A percentile compares a stretch with the other conserved stretches of the same genome.
These are phyloP conservation scores for Coemansia sp. DNA, from an alignment of 192 early-diverging fungal genomes.

Conservation along the genomic window DNA sequence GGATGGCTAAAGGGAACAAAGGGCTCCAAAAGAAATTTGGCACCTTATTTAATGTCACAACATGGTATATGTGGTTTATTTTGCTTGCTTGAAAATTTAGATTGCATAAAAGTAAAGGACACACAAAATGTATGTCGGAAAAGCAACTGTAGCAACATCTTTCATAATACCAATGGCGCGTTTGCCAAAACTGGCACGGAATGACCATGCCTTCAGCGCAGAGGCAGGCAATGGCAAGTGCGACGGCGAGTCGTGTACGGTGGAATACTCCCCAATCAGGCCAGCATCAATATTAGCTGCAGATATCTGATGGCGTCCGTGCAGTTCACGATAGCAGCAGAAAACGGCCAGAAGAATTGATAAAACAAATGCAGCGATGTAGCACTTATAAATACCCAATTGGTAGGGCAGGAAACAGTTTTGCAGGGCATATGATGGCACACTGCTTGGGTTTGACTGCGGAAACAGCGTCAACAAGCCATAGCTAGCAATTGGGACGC, in stretches of 20 bases:
- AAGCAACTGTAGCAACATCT: slow-evolving; percentile 15
- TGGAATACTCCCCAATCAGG: no score
- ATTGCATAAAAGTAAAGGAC: slow-evolving; percentile 14
- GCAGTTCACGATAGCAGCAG: slow-evolving; percentile 6
- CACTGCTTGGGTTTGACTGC: neutral
- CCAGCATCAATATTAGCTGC: neutral
- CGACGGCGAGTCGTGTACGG: neutral
- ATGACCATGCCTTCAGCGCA: neutral
- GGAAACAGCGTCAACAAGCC: slow-evolving; percentile 53
- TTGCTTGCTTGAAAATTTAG: no score
- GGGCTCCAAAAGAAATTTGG: no score
- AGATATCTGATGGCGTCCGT: neutral
- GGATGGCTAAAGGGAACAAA: no score
- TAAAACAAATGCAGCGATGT: slow-evolving; percentile 8
- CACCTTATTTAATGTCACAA: no score
- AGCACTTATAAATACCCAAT: slow-evolving; percentile 57
- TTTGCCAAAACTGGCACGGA: neutral
- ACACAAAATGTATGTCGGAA: slow-evolving; percentile 8
- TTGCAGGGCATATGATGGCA: slow-evolving; percentile 35
- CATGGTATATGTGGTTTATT: no score
- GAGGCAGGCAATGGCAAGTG: neutral
- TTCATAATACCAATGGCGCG: slow-evolving; percentile 2
- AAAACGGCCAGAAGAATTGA: slow-evolving; percentile 9
- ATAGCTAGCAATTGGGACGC: slow-evolving; percentile 57
- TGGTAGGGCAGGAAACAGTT: slow-evolving; percentile 71